Evolutionary conservation across 257 asterid genomes (phyloP).

Genomic region (Jacaranda mimosifolia): DNA sequence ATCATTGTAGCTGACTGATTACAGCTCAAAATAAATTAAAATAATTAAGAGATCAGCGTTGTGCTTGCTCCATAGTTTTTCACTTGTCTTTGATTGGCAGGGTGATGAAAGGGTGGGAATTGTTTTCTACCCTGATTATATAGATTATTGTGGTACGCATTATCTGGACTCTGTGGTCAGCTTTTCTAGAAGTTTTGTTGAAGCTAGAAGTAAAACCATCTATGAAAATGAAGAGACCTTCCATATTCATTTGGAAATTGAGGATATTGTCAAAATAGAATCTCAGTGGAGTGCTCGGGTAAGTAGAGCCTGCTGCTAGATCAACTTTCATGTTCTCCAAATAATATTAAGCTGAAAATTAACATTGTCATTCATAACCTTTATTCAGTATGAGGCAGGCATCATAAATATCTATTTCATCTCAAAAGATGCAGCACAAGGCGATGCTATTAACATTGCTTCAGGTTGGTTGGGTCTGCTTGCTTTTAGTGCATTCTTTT

Average conservation of each 20-base stretch:
- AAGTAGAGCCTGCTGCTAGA: constrained; percentile 36
- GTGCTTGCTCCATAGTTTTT: constrained; percentile 40
- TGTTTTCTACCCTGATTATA: constrained; percentile 61
- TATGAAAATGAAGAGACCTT: constrained; percentile 44
- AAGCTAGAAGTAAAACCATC: constrained; percentile 54
- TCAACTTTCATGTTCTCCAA: constrained; percentile 29
- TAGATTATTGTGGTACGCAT: constrained; percentile 49
- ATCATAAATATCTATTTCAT: constrained; percentile 50
- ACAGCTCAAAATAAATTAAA: constrained; percentile 1
- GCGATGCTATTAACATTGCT: constrained; percentile 38
- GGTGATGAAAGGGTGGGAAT: constrained; percentile 48
- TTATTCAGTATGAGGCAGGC: constrained; percentile 61
- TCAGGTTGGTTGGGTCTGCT: constrained; percentile 56
- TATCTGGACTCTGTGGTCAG: constrained; percentile 57
- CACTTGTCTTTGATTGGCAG: constrained; percentile 53
- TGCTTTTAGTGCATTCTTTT: constrained; percentile 30
- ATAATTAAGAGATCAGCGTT: constrained; percentile 26
- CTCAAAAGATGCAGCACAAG: constrained; percentile 47
- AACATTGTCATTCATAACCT: constrained; percentile 35
- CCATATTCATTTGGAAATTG: constrained; percentile 60
- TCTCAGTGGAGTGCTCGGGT: constrained; percentile 75
- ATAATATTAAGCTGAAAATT: constrained; percentile 28
- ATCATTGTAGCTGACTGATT: constrained; percentile 24
- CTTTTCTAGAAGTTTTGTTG: constrained; percentile 64
- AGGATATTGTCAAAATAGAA: constrained; percentile 71